Evolutionary conservation across 2,329 filamentous ascomycete species (phyloP), one percentile per base, ranked within the genome.

Genomic region (Aspergillus unguis): DNA sequence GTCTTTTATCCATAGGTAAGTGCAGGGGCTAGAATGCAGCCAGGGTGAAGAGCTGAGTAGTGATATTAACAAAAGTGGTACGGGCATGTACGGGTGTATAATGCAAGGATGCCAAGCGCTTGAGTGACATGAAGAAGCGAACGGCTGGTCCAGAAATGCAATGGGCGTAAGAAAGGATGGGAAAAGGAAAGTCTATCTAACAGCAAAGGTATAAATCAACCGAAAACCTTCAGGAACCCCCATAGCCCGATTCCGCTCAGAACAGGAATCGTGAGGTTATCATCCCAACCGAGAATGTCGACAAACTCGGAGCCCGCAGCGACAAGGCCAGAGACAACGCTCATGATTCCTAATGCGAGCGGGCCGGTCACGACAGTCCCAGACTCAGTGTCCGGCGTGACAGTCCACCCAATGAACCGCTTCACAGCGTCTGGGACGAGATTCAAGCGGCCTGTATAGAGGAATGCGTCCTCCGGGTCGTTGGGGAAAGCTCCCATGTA

Each of bases 261-360:
- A 27, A 95, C 85, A 2, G 94, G 94, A 71, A 99, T 99, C 45
- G 92, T 97, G 63, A 99, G 77, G 72, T 99, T 99, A 74, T 99
- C 94, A 66, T 99, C 94, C 88, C 90, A 92, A 44, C 91, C 90
- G 69, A 91, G 96, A 0, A 97, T 66, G 73, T 99, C 91, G 42
- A 96, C 80, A 11, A 92, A 87, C 73, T 99, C 94, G 65, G 91
- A 96, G 41, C 85, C 85, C 52, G 91, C 90, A 38, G 91, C 94
- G 48, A 92, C 84, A 40, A 97, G 73, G n/a, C 94, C 94, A 5
- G 92, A 92, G 75, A 88, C 90, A 36, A 96, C 59, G 66, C 90
- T 90, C 83, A 97, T 85, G 53, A 90, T 77, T 3, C 84, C 86
- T 33, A 97, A 77, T 1, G 94, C 94, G 55, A 86, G 62, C 1